Percentiles rank a stretch among this genome's conserved stretches.
Evolutionary conservation across 805 yeast species (phyloP).

Genomic region (Kluyveromyces lactis): DNA sequence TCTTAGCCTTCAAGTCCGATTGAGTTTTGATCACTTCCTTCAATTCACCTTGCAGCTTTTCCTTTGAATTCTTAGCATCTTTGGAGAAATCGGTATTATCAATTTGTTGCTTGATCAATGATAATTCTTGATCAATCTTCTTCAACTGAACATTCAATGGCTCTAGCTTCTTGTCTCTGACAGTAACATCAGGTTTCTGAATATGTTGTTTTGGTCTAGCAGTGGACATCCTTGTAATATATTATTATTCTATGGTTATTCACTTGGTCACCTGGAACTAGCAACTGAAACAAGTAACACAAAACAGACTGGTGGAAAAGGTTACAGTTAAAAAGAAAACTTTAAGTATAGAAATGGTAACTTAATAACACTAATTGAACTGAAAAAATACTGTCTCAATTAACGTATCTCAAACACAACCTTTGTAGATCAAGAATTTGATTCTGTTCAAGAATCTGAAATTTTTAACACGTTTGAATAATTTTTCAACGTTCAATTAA

Average conservation of each 20-base stretch:
- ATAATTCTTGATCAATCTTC: conserved; percentile 47
- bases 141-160: conserved; percentile 53
- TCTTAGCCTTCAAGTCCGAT: conserved; percentile 38
- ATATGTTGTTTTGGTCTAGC: conserved; percentile 21
- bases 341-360: too few species aligned
- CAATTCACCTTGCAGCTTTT: conserved; percentile 44
- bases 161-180: conserved; percentile 50
- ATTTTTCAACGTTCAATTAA: too few species aligned
- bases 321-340: too few species aligned
- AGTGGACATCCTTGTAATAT: neutral
- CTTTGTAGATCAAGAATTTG: too few species aligned
- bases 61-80: conserved; percentile 42
- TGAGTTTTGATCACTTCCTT: conserved; percentile 38
- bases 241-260: neutral
- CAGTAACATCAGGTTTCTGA: conserved; percentile 68
- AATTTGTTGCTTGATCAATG: conserved; percentile 46
- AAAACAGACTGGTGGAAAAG: too few species aligned
- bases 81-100: conserved; percentile 41
- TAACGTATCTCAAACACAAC: too few species aligned
- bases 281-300: too few species aligned
- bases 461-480: too few species aligned
- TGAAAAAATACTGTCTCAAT: too few species aligned
- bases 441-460: too few species aligned
- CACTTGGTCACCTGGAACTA: too few species aligned
- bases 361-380: too few species aligned